Evolutionary conservation across 352 stramenopile genomes (phyloP), one percentile per base, ranked within the genome.

Genomic region (Pythium periplocum): DNA sequence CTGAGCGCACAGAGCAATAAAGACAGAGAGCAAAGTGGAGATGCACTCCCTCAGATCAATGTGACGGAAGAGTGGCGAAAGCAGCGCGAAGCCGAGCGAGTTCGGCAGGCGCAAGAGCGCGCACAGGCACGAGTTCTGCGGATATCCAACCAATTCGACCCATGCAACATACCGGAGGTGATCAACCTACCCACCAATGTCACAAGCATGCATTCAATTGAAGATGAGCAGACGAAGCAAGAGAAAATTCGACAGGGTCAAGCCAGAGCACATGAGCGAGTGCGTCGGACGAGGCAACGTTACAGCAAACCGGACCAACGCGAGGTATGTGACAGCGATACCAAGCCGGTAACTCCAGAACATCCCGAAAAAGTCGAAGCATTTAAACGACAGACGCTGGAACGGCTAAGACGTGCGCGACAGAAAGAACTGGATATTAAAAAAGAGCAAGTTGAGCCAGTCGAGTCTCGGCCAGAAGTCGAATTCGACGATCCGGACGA

Each of bases 51-150:
- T 2, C 52, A 66, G 41, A 64, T 73, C 40, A 59, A 58, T 26
- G 49, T 59, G 2, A 66, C 47, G 1, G 69, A 63, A 2, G 63
- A 74, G 30, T 64, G 72, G 54, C 64, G 56, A 12, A 73, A 59
- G 38, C 48, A 75, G 44, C 53, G 60, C 1, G 65, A 73, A 17
- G 32, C 53, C 1, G 66, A 83, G 48, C 77, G 66, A 45, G 69
- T 86, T 32, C 72, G 73, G 0, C 78, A 88, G 6, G 77, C 77
- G 1, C 77, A 84, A 46, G 75, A 88, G 45, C 71, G 78, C 11
- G 78, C 38, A 42, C 7, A 42, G 12, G 38, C 38, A 12, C 38
- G 38, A 42, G 38, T 42, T 42, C 38, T 8, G 12, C 38, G 12
- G 38, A 42, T 8, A 42, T 26, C 17, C 38, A 12, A 12, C 38